phyloP scores from a whole-genome alignment of 139 green algal species.

The Eudorina sp. region DNA sequence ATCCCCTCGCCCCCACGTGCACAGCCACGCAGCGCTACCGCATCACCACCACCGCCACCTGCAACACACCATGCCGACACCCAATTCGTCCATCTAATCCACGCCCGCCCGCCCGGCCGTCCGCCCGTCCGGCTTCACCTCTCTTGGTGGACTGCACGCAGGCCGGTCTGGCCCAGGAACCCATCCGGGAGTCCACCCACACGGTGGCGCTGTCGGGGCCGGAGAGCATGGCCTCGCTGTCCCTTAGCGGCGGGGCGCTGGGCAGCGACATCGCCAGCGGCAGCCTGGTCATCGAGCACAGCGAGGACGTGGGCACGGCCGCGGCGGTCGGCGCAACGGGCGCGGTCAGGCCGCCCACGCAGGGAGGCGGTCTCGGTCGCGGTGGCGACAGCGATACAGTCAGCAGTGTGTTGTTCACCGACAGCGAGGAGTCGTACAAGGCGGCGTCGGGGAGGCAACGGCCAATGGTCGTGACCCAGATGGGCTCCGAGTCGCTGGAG shows the following conservation, averaged over 20 bases:
- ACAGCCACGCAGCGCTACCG: too few relatives aligned
- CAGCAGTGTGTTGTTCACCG: neutral
- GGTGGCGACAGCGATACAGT: neutral
- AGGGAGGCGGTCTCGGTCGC: neutral
- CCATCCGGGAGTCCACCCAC: slow-evolving; percentile 23
- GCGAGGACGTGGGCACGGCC: neutral
- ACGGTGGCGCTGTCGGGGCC: neutral
- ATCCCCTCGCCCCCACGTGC: too few relatives aligned
- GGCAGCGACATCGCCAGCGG: neutral
- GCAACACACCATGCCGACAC: too few relatives aligned
- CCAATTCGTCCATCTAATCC: too few relatives aligned
- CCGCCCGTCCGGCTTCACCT: too few relatives aligned
- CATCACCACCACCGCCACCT: too few relatives aligned
- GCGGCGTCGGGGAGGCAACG: too few relatives aligned
- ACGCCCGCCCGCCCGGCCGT: too few relatives aligned
- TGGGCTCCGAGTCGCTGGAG: neutral
- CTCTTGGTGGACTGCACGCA: too few relatives aligned
- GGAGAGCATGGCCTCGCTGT: neutral
- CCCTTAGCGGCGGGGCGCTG: neutral
- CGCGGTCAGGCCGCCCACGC: neutral
- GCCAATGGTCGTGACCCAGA: too few relatives aligned
- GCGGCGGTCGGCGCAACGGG: too few relatives aligned
- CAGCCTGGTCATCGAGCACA: slow-evolving; percentile 36
- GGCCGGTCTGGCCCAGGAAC: neutral
- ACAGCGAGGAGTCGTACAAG: neutral